Evolutionary conservation across 2,329 filamentous ascomycete genomes (phyloP).

Genomic region (Apiospora pterosperma): DNA sequence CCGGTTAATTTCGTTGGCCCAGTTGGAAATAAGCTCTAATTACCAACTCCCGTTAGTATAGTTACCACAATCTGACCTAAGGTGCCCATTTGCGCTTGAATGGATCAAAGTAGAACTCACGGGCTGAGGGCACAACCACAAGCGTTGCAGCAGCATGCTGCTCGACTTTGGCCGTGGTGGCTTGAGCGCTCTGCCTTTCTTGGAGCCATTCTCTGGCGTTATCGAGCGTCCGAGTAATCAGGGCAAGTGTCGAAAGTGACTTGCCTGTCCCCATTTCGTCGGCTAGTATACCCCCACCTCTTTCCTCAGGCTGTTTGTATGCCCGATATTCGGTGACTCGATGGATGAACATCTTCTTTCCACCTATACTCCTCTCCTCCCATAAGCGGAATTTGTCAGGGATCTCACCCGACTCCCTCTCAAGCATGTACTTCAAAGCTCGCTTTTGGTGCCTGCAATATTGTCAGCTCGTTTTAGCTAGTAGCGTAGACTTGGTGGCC

Average conservation of each 20-base stretch:
- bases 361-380: not conserved
- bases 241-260: not conserved
- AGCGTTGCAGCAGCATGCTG: not conserved
- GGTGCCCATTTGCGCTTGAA: too few species aligned
- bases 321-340: not conserved
- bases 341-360: not conserved
- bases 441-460: not conserved
- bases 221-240: not conserved
- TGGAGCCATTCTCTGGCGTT: not conserved
- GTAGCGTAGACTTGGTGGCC: not conserved
- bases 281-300: not conserved
- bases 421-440: not conserved
- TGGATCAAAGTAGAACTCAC: not conserved
- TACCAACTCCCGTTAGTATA: not conserved
- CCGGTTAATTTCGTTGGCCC: not conserved
- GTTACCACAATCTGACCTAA: too few species aligned
- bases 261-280: not conserved
- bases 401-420: not conserved
- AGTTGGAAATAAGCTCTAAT: not conserved
- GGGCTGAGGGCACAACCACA: not conserved
- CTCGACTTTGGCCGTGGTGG: not conserved
- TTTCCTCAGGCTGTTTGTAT: not conserved
- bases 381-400: not conserved
- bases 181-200: too few species aligned
- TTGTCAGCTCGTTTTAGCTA: not conserved